Conservation (phyloP, 805 yeast genomes). For the Suhomyces emberorum region DNA sequence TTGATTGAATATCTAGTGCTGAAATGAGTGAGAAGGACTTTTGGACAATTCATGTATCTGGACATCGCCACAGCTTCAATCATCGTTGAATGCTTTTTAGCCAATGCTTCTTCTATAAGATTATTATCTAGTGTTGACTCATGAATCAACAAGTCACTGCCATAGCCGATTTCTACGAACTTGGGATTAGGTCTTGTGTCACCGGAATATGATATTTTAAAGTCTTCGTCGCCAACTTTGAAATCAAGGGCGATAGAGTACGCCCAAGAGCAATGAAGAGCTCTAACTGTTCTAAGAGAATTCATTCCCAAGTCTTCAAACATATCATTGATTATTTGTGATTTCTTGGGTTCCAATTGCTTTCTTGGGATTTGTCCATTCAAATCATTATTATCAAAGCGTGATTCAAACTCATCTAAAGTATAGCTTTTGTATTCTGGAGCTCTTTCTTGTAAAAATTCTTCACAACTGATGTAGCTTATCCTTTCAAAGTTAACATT, state of each 20-base stretch:
- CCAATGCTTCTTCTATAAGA: constrained; percentile 69
- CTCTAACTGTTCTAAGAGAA: constrained; percentile 60
- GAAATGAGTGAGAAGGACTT: constrained; percentile 82
- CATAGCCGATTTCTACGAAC: constrained; percentile 64
- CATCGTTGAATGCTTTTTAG: constrained; percentile 84
- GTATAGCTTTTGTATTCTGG: constrained; percentile 28
- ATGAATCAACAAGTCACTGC: constrained; percentile 77
- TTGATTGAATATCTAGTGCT: constrained; percentile 71
- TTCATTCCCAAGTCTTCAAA: constrained; percentile 42
- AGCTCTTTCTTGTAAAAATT: constrained; percentile 37
- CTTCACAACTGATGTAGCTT: constrained; percentile 58
- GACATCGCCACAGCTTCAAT: constrained; percentile 79
- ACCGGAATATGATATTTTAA: constrained; percentile 86
- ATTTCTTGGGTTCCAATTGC: constrained; percentile 25
- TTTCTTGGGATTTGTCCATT: constrained; percentile 15
- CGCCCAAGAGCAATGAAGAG: constrained; percentile 81
- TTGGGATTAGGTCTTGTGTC: constrained; percentile 81
- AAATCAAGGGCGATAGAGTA: constrained; percentile 60
- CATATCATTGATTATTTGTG: constrained; percentile 28
- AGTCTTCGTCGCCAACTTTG: constrained; percentile 40
- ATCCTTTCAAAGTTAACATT: constrained; percentile 40
- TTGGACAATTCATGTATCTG: constrained; percentile 65
- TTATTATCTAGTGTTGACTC: constrained; percentile 91
- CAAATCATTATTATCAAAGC: constrained; percentile 22
- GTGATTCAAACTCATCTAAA: constrained; percentile 31